phyloP scores from a whole-genome alignment of 2,329 filamentous ascomycete genomes.

The Coniochaeta ligniaria region DNA sequence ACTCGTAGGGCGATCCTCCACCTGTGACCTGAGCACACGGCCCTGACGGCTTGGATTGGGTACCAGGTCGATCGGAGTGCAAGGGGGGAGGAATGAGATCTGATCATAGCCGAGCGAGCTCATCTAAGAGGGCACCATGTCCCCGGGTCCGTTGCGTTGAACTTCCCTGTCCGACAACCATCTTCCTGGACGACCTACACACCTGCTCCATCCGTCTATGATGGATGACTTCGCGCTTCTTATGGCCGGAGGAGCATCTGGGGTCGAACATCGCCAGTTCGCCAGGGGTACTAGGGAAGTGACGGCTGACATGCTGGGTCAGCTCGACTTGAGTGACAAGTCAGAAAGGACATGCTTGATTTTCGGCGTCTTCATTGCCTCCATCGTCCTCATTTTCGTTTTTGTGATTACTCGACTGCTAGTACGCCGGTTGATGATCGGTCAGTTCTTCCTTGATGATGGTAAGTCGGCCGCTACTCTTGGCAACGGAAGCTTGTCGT shows the following conservation, averaged over 20 bases:
- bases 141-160: not conserved
- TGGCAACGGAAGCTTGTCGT: not conserved
- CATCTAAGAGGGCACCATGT: not conserved
- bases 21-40: not conserved
- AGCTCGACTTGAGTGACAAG: conserved; percentile 14
- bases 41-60: not conserved
- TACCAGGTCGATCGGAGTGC: not conserved
- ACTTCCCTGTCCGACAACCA: not conserved
- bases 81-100: not conserved
- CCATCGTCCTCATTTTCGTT: conserved; percentile 12
- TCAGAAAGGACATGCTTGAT: conserved; percentile 7
- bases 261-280: not conserved
- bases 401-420: conserved; percentile 12
- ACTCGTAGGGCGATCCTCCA: not conserved
- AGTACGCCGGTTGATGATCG: conserved; percentile 10
- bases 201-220: not conserved
- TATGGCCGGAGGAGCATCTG: not conserved
- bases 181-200: not conserved
- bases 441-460: conserved; percentile 16
- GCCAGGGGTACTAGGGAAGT: not conserved
- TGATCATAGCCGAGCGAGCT: not conserved
- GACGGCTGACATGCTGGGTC: conserved; percentile 8
- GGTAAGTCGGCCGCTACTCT: not conserved
- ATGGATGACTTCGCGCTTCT: not conserved
- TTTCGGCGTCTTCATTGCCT: conserved; percentile 9